phyloP scores from a whole-genome alignment of 352 stramenopile genomes.

The Globisporangium emineosum region DNA sequence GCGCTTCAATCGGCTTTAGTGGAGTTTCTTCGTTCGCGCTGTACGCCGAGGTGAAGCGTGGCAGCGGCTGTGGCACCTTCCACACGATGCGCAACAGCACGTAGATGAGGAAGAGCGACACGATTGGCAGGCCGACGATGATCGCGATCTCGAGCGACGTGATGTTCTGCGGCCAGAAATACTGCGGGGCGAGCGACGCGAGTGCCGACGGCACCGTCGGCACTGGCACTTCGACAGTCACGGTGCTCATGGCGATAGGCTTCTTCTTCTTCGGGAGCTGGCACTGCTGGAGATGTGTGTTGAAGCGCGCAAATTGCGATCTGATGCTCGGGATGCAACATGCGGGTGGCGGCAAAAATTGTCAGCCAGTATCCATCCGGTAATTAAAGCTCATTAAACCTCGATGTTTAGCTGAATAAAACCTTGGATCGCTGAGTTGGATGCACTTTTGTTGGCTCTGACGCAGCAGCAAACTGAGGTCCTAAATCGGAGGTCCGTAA shows the following conservation, averaged over 20 bases:
- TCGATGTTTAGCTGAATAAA: neutral
- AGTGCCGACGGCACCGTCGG: constrained; percentile 4
- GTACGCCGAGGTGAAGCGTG: constrained; percentile 37
- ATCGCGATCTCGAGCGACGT: constrained; percentile 18
- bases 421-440: constrained; percentile 5
- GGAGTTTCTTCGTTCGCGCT: constrained; percentile 31
- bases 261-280: neutral
- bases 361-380: neutral
- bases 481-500: neutral
- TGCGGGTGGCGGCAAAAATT: neutral
- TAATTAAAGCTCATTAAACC: too few species aligned
- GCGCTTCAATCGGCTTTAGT: constrained; percentile 28
- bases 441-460: neutral
- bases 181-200: constrained; percentile 4
- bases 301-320: constrained; percentile 21
- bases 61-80: constrained; percentile 41
- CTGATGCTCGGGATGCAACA: neutral
- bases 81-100: constrained; percentile 63
- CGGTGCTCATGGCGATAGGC: constrained; percentile 15
- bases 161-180: constrained; percentile 27
- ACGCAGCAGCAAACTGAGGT: too few species aligned
- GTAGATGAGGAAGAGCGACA: constrained; percentile 52
- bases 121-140: constrained; percentile 39
- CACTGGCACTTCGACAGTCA: constrained; percentile 15
- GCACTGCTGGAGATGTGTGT: constrained; percentile 7